Conservation (phyloP, 2,329 filamentous ascomycete genomes). For the Balansia obtecta region DNA sequence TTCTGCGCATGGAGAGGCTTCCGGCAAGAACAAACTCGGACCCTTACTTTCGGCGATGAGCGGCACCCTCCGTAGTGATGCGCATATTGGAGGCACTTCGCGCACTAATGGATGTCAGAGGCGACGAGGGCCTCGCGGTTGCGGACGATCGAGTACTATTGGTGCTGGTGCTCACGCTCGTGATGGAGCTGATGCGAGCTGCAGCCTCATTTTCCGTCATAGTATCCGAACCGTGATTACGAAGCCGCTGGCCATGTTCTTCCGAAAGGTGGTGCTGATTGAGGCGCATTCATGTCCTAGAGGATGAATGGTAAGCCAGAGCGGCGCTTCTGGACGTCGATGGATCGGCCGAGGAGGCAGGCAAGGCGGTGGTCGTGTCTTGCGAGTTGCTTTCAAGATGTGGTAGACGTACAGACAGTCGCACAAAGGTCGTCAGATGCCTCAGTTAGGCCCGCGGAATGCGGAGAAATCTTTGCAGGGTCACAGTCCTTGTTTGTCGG, state of each 20-base stretch:
- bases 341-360: neutral
- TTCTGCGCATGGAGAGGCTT: neutral
- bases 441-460: no score
- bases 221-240: constrained; percentile 28
- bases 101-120: constrained; percentile 16
- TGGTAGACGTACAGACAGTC: no score
- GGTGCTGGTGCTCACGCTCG: constrained; percentile 37
- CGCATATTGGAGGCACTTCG: constrained; percentile 15
- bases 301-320: constrained; percentile 6
- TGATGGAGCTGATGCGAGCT: constrained; percentile 41
- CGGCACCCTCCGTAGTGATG: constrained; percentile 29
- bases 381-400: neutral
- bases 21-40: neutral
- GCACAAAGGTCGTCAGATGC: no score
- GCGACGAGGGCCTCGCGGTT: constrained; percentile 42
- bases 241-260: constrained; percentile 20
- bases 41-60: constrained; percentile 26
- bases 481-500: no score
- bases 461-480: no score
- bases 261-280: constrained; percentile 10
- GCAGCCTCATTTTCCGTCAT: constrained; percentile 57
- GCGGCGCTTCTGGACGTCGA: neutral
- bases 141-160: constrained; percentile 55
- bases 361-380: no score
- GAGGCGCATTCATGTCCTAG: constrained; percentile 21